These are phyloP conservation scores for Aureobasidium sp. DNA, from an alignment of 2,329 filamentous ascomycete species.

Conservation along the genomic window DNA sequence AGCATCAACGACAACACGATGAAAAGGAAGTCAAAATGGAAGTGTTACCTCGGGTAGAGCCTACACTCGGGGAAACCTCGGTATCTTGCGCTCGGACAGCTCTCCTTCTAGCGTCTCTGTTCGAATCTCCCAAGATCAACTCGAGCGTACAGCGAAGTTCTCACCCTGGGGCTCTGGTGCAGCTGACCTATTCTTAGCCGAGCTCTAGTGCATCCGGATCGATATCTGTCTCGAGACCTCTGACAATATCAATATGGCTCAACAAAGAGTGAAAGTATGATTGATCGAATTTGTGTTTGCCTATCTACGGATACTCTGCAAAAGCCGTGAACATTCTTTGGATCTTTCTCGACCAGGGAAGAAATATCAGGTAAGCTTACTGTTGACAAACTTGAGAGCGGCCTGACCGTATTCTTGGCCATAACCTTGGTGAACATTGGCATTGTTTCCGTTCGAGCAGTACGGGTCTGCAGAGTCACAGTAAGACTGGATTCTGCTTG, in stretches of 20 bases:
- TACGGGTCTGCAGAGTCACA: conserved; percentile 57
- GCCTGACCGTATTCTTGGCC: conserved; percentile 51
- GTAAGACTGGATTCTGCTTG: conserved; percentile 54
- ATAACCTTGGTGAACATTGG: conserved; percentile 54
- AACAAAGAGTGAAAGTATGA: too few species aligned
- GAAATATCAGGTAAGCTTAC: conserved; percentile 33
- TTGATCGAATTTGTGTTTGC: too few species aligned
- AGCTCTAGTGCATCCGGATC: not conserved
- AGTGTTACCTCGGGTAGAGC: too few species aligned
- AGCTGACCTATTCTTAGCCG: not conserved
- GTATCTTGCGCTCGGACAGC: too few species aligned
- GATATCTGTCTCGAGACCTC: not conserved
- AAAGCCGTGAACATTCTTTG: not conserved
- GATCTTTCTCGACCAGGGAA: not conserved
- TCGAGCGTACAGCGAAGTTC: too few species aligned
- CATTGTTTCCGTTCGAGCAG: conserved; percentile 57
- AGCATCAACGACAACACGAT: not conserved
- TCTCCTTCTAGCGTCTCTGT: too few species aligned
- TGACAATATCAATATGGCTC: too few species aligned
- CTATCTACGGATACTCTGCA: too few species aligned
- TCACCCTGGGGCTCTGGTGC: too few species aligned
- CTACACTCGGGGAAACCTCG: too few species aligned
- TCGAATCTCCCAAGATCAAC: not conserved
- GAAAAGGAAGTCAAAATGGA: too few species aligned
- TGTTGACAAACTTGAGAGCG: conserved; percentile 52